Evolutionary conservation across 352 stramenopile species (phyloP).

Genomic region (Phytophthora macrochlamydospora): DNA sequence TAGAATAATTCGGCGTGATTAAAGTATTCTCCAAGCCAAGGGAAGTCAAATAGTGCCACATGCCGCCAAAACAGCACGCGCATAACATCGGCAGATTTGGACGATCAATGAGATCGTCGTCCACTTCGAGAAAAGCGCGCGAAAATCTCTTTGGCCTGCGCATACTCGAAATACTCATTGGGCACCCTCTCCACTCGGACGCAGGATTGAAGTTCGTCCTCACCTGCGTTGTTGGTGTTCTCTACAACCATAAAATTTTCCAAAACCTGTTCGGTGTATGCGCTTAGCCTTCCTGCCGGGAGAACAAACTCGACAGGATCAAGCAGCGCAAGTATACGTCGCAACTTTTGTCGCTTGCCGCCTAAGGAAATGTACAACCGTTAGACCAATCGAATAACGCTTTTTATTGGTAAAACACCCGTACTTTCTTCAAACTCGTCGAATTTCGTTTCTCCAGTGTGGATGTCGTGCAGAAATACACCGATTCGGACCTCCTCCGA

Average conservation of each 20-base stretch:
- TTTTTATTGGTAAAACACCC: neutral
- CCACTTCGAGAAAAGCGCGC: conserved; percentile 12
- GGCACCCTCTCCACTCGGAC: conserved; percentile 36
- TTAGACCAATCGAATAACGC: too few relatives aligned
- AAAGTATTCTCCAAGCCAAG: conserved; percentile 32
- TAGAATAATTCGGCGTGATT: conserved; percentile 31
- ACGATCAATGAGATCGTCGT: conserved; percentile 3
- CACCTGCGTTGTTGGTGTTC: neutral
- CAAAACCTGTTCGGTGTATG: conserved; percentile 46
- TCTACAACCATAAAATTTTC: conserved; percentile 27
- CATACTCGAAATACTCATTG: conserved; percentile 30
- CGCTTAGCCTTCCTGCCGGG: conserved; percentile 38
- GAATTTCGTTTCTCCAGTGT: conserved; percentile 48
- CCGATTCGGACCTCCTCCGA: conserved; percentile 37
- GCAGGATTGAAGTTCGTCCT: conserved; percentile 4
- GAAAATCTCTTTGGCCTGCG: conserved; percentile 14
- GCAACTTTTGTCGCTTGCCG: conserved; percentile 30
- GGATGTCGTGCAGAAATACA: conserved; percentile 44
- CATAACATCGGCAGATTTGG: conserved; percentile 30
- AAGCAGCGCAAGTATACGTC: conserved; percentile 28
- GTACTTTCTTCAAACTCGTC: conserved; percentile 57
- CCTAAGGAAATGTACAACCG: conserved; percentile 22
- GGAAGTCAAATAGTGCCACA: conserved; percentile 36
- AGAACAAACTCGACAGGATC: conserved; percentile 54
- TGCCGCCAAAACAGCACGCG: conserved; percentile 35